A percentile compares a stretch with the other conserved stretches of the same genome.
Evolutionary conservation across 2,329 filamentous ascomycete genomes (phyloP).

Genomic region (Calycina marina): DNA sequence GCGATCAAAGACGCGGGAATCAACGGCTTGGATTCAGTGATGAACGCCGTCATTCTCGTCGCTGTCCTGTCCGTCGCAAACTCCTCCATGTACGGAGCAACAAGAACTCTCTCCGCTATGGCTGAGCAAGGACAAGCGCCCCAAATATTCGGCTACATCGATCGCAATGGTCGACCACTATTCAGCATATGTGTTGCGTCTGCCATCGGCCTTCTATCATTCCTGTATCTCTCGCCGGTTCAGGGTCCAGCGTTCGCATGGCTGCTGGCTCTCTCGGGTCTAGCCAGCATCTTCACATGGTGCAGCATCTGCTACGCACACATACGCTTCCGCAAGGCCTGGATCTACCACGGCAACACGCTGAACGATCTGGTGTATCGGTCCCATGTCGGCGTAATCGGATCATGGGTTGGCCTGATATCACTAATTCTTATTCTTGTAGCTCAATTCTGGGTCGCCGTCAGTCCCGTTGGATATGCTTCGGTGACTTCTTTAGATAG

Average conservation of each 20-base stretch:
- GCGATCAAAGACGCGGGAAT: constrained; percentile 79
- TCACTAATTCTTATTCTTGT: constrained; percentile 31
- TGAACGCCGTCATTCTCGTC: constrained; percentile 88
- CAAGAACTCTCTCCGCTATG: constrained; percentile 75
- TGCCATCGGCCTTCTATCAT: constrained; percentile 57
- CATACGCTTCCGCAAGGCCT: constrained; percentile 76
- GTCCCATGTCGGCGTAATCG: constrained; percentile 42
- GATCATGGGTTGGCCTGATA: constrained; percentile 45
- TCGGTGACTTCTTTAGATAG: constrained; percentile 28
- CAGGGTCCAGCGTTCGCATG: constrained; percentile 55
- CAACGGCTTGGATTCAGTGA: constrained; percentile 64
- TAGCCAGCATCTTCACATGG: constrained; percentile 69
- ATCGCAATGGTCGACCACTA: constrained; percentile 66
- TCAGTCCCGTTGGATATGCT: constrained; percentile 51
- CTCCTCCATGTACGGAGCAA: constrained; percentile 81
- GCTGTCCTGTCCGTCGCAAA: constrained; percentile 86
- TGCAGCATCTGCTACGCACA: constrained; percentile 72
- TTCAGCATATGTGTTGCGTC: constrained; percentile 55
- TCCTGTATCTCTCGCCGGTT: constrained; percentile 48
- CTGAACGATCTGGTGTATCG: constrained; percentile 49
- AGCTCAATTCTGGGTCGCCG: constrained; percentile 62
- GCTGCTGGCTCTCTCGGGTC: constrained; percentile 61
- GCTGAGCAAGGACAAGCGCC: constrained; percentile 81
- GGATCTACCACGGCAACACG: constrained; percentile 46
- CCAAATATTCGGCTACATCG: constrained; percentile 62